Conservation (phyloP, 208 protist species). For the Leishmania major region DNA sequence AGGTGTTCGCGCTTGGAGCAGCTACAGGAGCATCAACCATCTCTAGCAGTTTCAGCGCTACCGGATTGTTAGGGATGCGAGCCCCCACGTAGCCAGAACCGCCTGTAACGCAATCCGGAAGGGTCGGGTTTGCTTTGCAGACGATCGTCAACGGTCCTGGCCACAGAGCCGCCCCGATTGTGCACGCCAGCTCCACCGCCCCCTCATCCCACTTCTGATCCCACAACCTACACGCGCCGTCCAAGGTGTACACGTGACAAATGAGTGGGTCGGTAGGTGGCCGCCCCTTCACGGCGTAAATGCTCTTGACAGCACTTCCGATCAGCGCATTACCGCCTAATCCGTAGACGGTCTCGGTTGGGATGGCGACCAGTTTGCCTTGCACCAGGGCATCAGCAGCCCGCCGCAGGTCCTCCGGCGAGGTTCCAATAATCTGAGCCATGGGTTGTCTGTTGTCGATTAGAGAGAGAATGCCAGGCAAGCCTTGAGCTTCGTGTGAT, state of each 20-base stretch:
- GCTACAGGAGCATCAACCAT: slow-evolving; percentile 83
- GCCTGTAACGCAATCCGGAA: slow-evolving; percentile 85
- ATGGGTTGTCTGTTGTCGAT: slow-evolving; percentile 13
- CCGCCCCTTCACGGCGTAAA: slow-evolving; percentile 97
- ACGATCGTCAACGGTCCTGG: slow-evolving; percentile 95
- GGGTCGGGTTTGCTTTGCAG: slow-evolving; percentile 47
- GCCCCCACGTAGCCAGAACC: slow-evolving; percentile 89
- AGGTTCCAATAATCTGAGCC: slow-evolving; percentile 57
- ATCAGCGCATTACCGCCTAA: slow-evolving; percentile 95
- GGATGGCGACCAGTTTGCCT: slow-evolving; percentile 94
- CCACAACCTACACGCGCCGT: slow-evolving; percentile 74
- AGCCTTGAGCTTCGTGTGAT: not conserved
- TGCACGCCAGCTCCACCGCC: slow-evolving; percentile 54
- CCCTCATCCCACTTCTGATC: slow-evolving; percentile 42
- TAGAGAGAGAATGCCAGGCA: not conserved
- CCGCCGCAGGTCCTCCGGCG: slow-evolving; percentile 38
- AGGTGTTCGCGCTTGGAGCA: slow-evolving; percentile 93
- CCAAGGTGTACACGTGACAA: slow-evolving; percentile 89
- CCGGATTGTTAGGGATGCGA: slow-evolving; percentile 78
- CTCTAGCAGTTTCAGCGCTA: slow-evolving; percentile 67
- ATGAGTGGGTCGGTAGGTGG: slow-evolving; percentile 96
- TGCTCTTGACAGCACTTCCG: slow-evolving; percentile 76
- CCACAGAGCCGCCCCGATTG: slow-evolving; percentile 81
- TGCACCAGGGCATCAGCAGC: slow-evolving; percentile 54
- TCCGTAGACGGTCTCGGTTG: slow-evolving; percentile 99